phyloP scores from a whole-genome alignment of 2,329 filamentous ascomycete genomes.

The Neoscytalidium dimidiatum region DNA sequence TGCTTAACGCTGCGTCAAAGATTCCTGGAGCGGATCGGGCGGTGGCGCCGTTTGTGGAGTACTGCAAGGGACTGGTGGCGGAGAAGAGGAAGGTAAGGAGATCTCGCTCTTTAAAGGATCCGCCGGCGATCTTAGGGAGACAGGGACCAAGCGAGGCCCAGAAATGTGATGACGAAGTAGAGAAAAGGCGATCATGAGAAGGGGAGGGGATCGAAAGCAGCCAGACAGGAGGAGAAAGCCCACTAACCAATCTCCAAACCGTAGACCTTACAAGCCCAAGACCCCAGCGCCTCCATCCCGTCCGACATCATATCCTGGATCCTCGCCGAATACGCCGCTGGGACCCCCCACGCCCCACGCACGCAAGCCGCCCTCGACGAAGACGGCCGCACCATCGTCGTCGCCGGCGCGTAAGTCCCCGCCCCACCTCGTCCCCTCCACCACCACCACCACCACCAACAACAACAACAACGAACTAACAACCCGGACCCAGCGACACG shows the following conservation, averaged over 20 bases:
- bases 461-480: neutral
- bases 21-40: neutral
- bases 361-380: conserved; percentile 2
- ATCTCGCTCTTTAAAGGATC: no score
- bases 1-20: neutral
- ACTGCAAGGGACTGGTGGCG: conserved; percentile 3
- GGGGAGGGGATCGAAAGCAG: neutral
- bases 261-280: neutral
- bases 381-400: conserved; percentile 24
- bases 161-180: no score
- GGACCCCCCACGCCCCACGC: neutral
- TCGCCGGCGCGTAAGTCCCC: conserved; percentile 29
- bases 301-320: conserved; percentile 2
- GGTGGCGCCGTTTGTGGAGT: neutral
- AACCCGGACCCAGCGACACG: neutral
- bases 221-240: neutral
- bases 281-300: neutral
- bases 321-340: neutral
- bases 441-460: neutral
- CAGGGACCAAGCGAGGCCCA: no score
- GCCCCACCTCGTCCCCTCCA: conserved; percentile 45
- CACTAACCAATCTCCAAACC: neutral
- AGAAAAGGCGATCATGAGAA: neutral
- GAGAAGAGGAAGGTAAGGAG: conserved; percentile 5
- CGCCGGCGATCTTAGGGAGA: no score